phyloP scores from a whole-genome alignment of 768 basidiomycete genomes.

The Steccherinum ochraceum region DNA sequence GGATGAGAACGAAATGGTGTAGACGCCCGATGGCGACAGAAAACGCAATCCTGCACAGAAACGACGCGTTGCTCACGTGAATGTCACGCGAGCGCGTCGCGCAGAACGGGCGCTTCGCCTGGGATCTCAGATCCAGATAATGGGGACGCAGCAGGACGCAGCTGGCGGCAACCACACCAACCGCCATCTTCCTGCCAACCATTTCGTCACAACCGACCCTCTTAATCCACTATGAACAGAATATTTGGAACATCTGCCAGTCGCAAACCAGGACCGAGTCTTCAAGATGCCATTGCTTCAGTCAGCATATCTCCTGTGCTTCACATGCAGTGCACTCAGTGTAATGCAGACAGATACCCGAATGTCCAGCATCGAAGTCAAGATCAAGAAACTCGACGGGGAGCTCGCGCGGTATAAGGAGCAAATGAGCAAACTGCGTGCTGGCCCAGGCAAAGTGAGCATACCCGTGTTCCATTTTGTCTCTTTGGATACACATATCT shows the following conservation, averaged over 20 bases:
- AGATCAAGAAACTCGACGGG: slow-evolving; percentile 92
- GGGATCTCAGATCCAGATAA: no score
- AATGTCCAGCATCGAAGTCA: slow-evolving; percentile 88
- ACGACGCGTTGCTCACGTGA: not conserved
- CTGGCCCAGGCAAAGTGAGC: slow-evolving; percentile 96
- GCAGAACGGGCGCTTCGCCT: no score
- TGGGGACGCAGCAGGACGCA: no score
- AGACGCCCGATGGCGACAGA: not conserved
- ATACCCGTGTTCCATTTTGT: no score
- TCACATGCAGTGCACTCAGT: no score
- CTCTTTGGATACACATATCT: not conserved
- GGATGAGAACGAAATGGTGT: not conserved
- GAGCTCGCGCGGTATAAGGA: slow-evolving; percentile 90
- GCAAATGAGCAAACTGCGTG: slow-evolving; percentile 90
- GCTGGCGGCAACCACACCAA: no score
- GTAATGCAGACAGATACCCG: slow-evolving; percentile 73
- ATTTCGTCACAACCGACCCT: not conserved
- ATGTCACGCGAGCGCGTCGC: not conserved
- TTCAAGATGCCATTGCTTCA: slow-evolving; percentile 91
- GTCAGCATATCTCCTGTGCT: slow-evolving; percentile 34
- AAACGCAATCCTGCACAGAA: not conserved
- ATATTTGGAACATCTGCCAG: slow-evolving; percentile 71
- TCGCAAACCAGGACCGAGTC: slow-evolving; percentile 79
- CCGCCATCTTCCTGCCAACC: no score
- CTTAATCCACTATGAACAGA: slow-evolving; percentile 69